Conservation (phyloP, 1,284 basidiomycete species). For the Sanghuangporus baumii region DNA sequence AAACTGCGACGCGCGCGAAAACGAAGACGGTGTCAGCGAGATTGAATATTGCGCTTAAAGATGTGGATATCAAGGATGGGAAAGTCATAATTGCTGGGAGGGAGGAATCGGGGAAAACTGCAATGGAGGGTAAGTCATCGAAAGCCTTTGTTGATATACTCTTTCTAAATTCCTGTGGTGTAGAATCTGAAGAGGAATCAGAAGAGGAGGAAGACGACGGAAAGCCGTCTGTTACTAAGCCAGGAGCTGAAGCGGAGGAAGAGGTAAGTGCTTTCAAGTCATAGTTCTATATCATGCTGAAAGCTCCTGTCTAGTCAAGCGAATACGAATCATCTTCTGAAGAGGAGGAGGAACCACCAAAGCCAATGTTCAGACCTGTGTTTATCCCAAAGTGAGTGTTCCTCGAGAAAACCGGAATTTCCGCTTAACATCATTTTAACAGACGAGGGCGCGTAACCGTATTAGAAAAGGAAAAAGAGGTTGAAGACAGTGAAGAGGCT, state of each 20-base stretch:
- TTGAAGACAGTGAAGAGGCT: conserved; percentile 67
- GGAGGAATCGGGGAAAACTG: conserved; percentile 67
- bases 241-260: conserved; percentile 24
- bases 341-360: conserved; percentile 51
- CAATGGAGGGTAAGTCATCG: conserved; percentile 31
- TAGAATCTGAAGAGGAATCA: conserved; percentile 36
- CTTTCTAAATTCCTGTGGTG: not conserved
- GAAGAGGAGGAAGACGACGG: conserved; percentile 37
- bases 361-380: conserved; percentile 76
- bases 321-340: conserved; percentile 73
- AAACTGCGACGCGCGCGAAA: conserved; percentile 33
- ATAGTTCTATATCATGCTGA: conserved; percentile 19
- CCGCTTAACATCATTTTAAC: conserved; percentile 3
- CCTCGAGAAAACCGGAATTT: not conserved
- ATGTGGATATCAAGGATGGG: conserved; percentile 72
- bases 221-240: conserved; percentile 8
- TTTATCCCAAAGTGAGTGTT: conserved; percentile 80
- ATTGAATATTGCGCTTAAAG: conserved; percentile 68
- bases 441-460: conserved; percentile 73
- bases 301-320: conserved; percentile 47
- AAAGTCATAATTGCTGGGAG: conserved; percentile 72
- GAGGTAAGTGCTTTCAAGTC: conserved; percentile 29
- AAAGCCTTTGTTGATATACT: not conserved
- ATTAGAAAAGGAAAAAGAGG: conserved; percentile 54
- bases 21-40: conserved; percentile 21